Conservation (phyloP, 2,329 filamentous ascomycete genomes). For the Fusarium liriodendri region DNA sequence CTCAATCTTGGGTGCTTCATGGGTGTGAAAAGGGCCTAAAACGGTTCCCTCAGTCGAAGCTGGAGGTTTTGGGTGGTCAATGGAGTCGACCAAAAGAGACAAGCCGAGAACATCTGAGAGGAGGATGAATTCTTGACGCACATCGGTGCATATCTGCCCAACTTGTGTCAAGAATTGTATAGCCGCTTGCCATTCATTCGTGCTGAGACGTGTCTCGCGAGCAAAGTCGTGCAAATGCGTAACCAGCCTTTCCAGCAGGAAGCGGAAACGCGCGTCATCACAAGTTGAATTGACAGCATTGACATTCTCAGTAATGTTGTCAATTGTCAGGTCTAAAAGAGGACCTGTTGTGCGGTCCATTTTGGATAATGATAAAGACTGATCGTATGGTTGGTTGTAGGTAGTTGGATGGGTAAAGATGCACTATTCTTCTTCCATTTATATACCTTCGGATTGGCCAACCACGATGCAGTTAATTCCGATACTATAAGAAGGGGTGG, state of each 20-base stretch:
- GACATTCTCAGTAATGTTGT: conserved; percentile 80
- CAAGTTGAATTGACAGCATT: conserved; percentile 76
- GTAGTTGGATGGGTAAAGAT: background rate
- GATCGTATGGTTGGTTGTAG: background rate
- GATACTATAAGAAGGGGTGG: background rate
- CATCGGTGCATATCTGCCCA: conserved; percentile 75
- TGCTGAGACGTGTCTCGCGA: conserved; percentile 67
- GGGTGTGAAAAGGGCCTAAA: conserved; percentile 81
- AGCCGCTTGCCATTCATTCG: conserved; percentile 78
- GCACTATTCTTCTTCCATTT: background rate
- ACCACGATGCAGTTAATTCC: background rate
- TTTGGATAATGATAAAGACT: background rate
- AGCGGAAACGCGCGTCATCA: conserved; percentile 70
- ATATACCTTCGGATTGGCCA: background rate
- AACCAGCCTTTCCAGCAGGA: conserved; percentile 76
- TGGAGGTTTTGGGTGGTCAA: conserved; percentile 80
- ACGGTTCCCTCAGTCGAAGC: conserved; percentile 78
- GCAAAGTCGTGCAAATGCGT: conserved; percentile 71
- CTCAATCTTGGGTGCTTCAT: conserved; percentile 69
- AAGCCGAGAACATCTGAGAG: conserved; percentile 81
- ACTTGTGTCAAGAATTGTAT: conserved; percentile 75
- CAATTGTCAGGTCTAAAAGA: conserved; percentile 69
- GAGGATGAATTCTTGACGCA: conserved; percentile 78
- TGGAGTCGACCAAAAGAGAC: conserved; percentile 80
- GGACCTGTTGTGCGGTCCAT: background rate